Conservation (phyloP, 306 rosid species). For the Purshia tridentata region DNA sequence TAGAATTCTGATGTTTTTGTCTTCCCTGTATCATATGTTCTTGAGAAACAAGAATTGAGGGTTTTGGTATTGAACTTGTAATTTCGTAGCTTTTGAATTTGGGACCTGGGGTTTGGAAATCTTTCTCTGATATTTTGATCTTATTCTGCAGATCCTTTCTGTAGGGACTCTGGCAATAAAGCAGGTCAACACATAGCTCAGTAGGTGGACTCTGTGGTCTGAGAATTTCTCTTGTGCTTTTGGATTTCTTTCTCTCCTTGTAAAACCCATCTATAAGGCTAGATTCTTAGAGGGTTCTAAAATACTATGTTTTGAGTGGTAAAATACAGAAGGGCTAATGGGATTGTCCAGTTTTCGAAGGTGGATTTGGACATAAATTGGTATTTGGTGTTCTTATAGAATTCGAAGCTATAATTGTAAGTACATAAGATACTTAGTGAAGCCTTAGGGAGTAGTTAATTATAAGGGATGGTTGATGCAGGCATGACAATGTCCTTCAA, state of each 20-base stretch:
- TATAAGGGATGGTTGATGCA: conserved; percentile 35
- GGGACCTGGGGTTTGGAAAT: conserved; percentile 14
- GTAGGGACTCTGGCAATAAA: not conserved
- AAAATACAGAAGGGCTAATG: not conserved
- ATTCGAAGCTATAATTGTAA: not conserved
- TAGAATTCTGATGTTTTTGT: not conserved
- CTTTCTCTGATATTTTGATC: conserved; percentile 17
- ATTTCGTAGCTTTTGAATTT: not conserved
- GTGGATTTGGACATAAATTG: not conserved
- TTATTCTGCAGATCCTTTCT: not conserved
- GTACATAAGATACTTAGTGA: not conserved
- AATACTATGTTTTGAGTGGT: not conserved
- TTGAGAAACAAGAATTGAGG: not conserved
- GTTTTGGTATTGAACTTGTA: conserved; percentile 5
- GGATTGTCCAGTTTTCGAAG: conserved; percentile 1
- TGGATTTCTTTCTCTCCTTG: not conserved
- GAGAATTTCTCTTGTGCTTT: not conserved
- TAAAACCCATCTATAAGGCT: not conserved
- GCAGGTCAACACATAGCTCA: too few relatives aligned
- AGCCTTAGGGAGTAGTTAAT: not conserved
- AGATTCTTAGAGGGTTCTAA: not conserved
- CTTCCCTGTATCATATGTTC: too few relatives aligned
- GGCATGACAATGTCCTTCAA: conserved; percentile 38
- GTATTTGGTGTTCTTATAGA: not conserved
- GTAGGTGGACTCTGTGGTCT: too few relatives aligned